A percentile compares a stretch with the other conserved stretches of the same genome.
These are phyloP conservation scores for Vinca minor DNA, from an alignment of 257 asterid species.

Conservation along the genomic window DNA sequence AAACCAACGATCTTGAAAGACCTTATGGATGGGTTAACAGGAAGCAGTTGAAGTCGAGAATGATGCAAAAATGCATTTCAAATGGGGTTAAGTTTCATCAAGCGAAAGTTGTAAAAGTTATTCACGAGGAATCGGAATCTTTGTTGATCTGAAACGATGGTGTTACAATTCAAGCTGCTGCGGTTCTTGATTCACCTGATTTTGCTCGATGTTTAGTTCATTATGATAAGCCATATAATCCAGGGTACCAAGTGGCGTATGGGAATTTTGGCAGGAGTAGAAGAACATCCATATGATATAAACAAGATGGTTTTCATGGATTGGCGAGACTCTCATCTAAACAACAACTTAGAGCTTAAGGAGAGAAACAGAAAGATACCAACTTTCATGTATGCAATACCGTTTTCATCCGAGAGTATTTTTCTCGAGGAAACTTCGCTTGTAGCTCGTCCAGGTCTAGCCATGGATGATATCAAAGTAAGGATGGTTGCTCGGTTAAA, in stretches of 20 bases:
- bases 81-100: conserved; percentile 95
- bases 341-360: conserved; percentile 40
- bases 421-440: conserved; percentile 96
- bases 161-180: conserved; percentile 70
- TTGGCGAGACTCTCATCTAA: conserved; percentile 89
- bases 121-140: conserved; percentile 81
- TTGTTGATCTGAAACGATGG: conserved; percentile 80
- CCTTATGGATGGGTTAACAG: conserved; percentile 91
- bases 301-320: conserved; percentile 98
- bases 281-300: conserved; percentile 76
- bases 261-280: conserved; percentile 94
- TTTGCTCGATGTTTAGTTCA: conserved; percentile 79
- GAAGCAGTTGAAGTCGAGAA: conserved; percentile 76
- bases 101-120: conserved; percentile 82
- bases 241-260: conserved; percentile 96
- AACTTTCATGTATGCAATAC: conserved; percentile 93
- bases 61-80: conserved; percentile 88
- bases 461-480: conserved; percentile 80
- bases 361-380: conserved; percentile 71
- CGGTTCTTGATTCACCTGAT: conserved; percentile 97
- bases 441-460: conserved; percentile 92
- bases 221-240: conserved; percentile 89
- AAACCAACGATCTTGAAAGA: conserved; percentile 62
- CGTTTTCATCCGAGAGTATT: conserved; percentile 65
- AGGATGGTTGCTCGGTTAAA: conserved; percentile 78